phyloP scores from a whole-genome alignment of 2,329 filamentous ascomycete species.

The Myriangium duriaei region DNA sequence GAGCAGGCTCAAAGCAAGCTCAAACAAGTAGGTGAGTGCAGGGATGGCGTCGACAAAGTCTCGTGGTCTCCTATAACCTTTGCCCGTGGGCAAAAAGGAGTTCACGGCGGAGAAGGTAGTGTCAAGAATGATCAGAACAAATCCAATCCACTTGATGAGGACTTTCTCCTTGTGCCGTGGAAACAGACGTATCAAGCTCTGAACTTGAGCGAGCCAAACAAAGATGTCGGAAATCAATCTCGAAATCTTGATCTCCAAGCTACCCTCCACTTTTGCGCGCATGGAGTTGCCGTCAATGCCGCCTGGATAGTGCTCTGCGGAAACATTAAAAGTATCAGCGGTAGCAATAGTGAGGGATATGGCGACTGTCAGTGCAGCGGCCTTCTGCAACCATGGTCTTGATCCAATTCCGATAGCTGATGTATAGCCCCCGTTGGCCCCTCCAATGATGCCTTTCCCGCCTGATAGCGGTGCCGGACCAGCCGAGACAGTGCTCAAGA shows the following conservation, averaged over 20 bases:
- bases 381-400: slow-evolving; percentile 79
- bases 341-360: slow-evolving; percentile 90
- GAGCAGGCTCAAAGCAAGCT: slow-evolving; percentile 70
- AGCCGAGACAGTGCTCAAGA: slow-evolving; percentile 63
- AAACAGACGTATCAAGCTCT: slow-evolving; percentile 90
- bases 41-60: slow-evolving; percentile 83
- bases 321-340: slow-evolving; percentile 77
- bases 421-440: slow-evolving; percentile 49
- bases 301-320: slow-evolving; percentile 64
- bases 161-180: slow-evolving; percentile 95
- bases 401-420: slow-evolving; percentile 76
- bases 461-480: slow-evolving; percentile 36
- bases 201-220: slow-evolving; percentile 92
- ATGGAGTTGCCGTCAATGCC: slow-evolving; percentile 70
- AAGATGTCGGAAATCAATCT: slow-evolving; percentile 92
- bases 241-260: slow-evolving; percentile 76
- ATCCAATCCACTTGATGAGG: slow-evolving; percentile 97
- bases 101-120: slow-evolving; percentile 85
- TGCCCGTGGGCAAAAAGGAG: slow-evolving; percentile 59
- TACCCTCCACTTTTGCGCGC: slow-evolving; percentile 67
- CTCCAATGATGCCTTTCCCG: slow-evolving; percentile 75
- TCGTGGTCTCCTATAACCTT: slow-evolving; percentile 47
- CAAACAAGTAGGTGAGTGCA: slow-evolving; percentile 80
- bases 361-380: slow-evolving; percentile 50
- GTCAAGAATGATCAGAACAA: slow-evolving; percentile 82